Evolutionary conservation across 805 yeast genomes (phyloP).

Genomic region (Metahyphopichia silvanorum): DNA sequence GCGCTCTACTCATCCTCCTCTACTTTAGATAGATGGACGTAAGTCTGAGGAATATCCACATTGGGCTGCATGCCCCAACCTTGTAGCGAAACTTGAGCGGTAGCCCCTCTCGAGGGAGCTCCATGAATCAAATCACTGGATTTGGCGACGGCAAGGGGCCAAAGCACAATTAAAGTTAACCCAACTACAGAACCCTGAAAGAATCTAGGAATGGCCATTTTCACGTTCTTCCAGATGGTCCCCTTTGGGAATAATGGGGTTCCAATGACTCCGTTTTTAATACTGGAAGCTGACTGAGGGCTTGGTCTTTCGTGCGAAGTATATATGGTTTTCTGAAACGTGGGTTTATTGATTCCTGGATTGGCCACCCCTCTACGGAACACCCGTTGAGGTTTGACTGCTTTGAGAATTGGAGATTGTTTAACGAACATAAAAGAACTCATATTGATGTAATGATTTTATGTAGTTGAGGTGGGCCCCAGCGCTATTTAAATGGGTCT

Average conservation of each 20-base stretch:
- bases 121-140: background rate
- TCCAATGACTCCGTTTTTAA: background rate
- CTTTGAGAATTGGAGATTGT: too few species aligned
- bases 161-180: background rate
- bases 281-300: background rate
- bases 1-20: slow-evolving; percentile 1
- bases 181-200: background rate
- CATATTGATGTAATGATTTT: too few species aligned
- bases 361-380: slow-evolving; percentile 1
- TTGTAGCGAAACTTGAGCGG: slow-evolving; percentile 1
- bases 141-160: background rate
- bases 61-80: background rate
- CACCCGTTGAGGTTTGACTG: too few species aligned
- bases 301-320: background rate
- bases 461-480: too few species aligned
- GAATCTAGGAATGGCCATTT: background rate
- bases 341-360: slow-evolving; percentile 1
- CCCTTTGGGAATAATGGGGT: background rate
- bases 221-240: background rate
- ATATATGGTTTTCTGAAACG: background rate
- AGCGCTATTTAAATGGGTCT: too few species aligned
- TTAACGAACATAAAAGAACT: too few species aligned
- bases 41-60: slow-evolving; percentile 1
- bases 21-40: background rate
- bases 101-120: background rate